These are phyloP conservation scores for Daldinia sp. DNA, from an alignment of 2,329 filamentous ascomycete species.

Conservation along the genomic window DNA sequence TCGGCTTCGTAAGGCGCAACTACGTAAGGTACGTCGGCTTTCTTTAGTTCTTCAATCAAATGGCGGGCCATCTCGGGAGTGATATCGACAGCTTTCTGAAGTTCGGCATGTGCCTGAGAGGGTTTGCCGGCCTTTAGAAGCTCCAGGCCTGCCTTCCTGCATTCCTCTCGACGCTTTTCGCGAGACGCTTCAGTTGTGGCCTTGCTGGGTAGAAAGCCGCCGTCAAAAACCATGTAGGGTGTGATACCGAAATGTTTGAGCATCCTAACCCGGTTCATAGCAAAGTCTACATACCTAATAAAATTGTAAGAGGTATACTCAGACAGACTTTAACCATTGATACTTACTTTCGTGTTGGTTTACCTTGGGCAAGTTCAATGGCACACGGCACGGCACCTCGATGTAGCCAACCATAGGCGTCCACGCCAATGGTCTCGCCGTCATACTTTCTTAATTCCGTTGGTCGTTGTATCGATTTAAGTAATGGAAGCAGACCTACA, in stretches of 20 bases:
- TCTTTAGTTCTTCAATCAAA: conserved; percentile 91
- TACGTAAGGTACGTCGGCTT: conserved; percentile 80
- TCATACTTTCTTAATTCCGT: conserved; percentile 85
- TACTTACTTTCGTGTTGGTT: conserved; percentile 83
- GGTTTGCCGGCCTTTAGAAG: conserved; percentile 82
- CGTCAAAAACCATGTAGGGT: conserved; percentile 97
- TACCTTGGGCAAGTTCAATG: conserved; percentile 86
- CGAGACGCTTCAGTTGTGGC: conserved; percentile 83
- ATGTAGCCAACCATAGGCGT: conserved; percentile 98
- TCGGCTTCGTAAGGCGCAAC: conserved; percentile 98
- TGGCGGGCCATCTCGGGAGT: conserved; percentile 94
- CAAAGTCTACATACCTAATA: conserved; percentile 84
- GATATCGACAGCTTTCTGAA: conserved; percentile 95
- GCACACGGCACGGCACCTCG: conserved; percentile 90
- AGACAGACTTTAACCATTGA: not conserved
- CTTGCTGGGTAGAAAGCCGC: conserved; percentile 94
- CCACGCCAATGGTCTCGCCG: conserved; percentile 90
- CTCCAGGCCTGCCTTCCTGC: conserved; percentile 77
- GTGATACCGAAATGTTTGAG: conserved; percentile 90
- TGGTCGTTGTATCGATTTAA: conserved; percentile 96
- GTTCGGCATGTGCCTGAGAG: conserved; percentile 80
- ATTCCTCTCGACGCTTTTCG: conserved; percentile 77
- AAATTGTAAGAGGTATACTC: conserved; percentile 30
- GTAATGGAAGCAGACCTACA: conserved; percentile 82
- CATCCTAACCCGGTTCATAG: conserved; percentile 92